Evolutionary conservation across 2,329 filamentous ascomycete genomes (phyloP), one percentile per base, ranked within the genome.

Genomic region (Penicillium sp.): DNA sequence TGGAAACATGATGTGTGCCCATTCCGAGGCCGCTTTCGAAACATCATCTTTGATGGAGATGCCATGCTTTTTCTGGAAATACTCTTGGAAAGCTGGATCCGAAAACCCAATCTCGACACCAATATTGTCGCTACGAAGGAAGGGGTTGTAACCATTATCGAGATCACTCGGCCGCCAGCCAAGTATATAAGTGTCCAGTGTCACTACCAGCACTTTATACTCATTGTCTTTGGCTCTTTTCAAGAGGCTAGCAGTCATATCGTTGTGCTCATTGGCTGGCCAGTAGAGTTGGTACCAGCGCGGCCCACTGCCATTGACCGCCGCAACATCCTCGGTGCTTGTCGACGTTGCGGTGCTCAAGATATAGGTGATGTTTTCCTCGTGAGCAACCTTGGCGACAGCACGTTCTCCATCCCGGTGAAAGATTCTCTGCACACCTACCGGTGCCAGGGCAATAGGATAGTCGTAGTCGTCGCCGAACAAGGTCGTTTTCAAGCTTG

Each of bases 261-360:
- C 82, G 48, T 89, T 81, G 54, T 83, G 79, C 35, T 80, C 64
- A 43, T 65, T 64, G 1, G 46, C 71, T 0, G 87, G 87, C 85
- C 87, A 90, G 72, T 91, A 91, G 0, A 91, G 79, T 67, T 91
- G 88, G 67, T 81, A 91, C 86, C 86, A 91, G 3, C 85, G 75
- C 16, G 78, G 72, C 0, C 81, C 81, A 1, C 78, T 70, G 0
- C 79, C 80, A 52, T 80, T 83, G 0, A 81, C 82, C 6, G 71
- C 65, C 0, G 84, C 85, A 0, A 89, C 80, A 57, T 90, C 80
- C 66, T 90, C 86, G 49, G 90, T 85, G 1, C 80, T 81, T 7
- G 79, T 77, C 0, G 81, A 78, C 0, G 84, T 79, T 1, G 87
- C 86, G 1, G 86, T 89, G 55, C 81, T 85, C 38, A 89, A 71